These are phyloP conservation scores for Phymatotrichopsis omnivora DNA, from an alignment of 2,329 filamentous ascomycete genomes.

Conservation along the genomic window DNA sequence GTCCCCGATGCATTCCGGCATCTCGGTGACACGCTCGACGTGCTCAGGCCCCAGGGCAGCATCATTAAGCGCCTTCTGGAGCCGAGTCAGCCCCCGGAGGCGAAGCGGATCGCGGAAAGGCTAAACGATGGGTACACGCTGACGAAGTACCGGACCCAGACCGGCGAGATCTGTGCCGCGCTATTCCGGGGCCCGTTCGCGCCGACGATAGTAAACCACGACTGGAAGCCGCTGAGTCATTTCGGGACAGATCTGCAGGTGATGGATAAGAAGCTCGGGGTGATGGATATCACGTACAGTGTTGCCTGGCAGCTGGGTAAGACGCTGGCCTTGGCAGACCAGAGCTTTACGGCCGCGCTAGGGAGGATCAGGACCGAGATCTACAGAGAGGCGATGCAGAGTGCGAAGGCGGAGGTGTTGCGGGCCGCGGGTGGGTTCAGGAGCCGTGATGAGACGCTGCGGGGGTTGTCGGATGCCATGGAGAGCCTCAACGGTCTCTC, in stretches of 20 bases:
- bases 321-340: constrained; percentile 36
- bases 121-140: constrained; percentile 38
- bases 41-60: neutral
- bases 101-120: constrained; percentile 19
- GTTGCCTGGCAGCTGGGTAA: constrained; percentile 40
- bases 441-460: constrained; percentile 2
- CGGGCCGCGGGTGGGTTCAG: constrained; percentile 2
- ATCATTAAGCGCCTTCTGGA: constrained; percentile 1
- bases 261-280: constrained; percentile 35
- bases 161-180: constrained; percentile 38
- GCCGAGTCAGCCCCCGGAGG: neutral
- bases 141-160: constrained; percentile 33
- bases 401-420: constrained; percentile 21
- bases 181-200: constrained; percentile 37
- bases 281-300: constrained; percentile 41
- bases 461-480: neutral
- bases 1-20: constrained; percentile 33
- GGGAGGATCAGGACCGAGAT: constrained; percentile 29
- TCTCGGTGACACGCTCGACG: constrained; percentile 25
- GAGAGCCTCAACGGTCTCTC: constrained; percentile 1
- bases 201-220: constrained; percentile 30
- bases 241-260: constrained; percentile 37
- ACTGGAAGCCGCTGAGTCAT: constrained; percentile 10
- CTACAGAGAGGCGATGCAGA: constrained; percentile 13
- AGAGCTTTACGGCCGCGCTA: constrained; percentile 33